These are phyloP conservation scores for Ajuga reptans DNA, from an alignment of 305 asterid species.

Conservation along the genomic window DNA sequence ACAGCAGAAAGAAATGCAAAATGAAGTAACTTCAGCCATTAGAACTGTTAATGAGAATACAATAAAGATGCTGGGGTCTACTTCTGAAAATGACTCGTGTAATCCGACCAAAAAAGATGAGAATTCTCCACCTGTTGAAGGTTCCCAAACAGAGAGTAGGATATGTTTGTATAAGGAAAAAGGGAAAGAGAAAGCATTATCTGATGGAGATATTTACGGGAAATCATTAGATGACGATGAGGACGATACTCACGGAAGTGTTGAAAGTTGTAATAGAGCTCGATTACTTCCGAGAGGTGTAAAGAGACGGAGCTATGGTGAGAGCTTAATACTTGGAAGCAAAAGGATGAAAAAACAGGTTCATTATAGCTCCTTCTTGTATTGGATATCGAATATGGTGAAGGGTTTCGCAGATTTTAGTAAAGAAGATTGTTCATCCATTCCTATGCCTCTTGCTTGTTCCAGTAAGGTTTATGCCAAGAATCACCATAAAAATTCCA, in stretches of 20 bases:
- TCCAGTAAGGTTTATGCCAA: conserved; percentile 19
- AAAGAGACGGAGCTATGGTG: conserved; percentile 27
- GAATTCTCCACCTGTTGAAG: conserved; percentile 25
- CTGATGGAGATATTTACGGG: conserved; percentile 28
- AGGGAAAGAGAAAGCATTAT: conserved; percentile 41
- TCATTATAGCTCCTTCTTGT: conserved; percentile 53
- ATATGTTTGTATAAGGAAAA: conserved; percentile 25
- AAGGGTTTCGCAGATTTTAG: conserved; percentile 32
- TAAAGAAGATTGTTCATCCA: conserved; percentile 30
- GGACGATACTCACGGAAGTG: conserved; percentile 40
- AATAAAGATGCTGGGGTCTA: conserved; percentile 17
- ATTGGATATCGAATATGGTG: conserved; percentile 61
- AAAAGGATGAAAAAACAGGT: conserved; percentile 40
- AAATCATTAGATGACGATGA: conserved; percentile 26
- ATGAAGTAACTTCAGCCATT: conserved; percentile 21
- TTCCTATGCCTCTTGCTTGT: conserved; percentile 30
- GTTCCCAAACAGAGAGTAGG: conserved; percentile 27
- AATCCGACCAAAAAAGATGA: conserved; percentile 9
- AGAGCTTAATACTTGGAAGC: conserved; percentile 27
- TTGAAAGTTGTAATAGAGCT: conserved; percentile 50
- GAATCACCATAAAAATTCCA: conserved; percentile 20
- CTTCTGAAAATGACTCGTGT: conserved; percentile 38
- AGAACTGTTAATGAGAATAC: conserved; percentile 16
- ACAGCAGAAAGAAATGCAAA: conserved; percentile 12
- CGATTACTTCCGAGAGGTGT: conserved; percentile 25